Base-by-base conservation (phyloP, 2,329 filamentous ascomycete species). In the Xylogone sp. region DNA sequence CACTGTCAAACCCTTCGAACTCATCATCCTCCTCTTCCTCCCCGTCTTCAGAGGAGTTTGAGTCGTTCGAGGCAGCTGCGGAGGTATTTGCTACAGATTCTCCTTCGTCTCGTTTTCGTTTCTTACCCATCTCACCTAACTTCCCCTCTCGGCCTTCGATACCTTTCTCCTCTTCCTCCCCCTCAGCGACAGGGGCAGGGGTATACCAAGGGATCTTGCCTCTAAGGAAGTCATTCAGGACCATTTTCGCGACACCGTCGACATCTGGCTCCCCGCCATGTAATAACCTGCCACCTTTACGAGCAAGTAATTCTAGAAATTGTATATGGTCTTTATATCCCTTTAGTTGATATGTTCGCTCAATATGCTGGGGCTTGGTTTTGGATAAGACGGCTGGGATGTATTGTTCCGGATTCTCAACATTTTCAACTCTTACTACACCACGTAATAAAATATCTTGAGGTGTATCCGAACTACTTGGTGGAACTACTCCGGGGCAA, bases 121-220 rank as follows among this genome's bases (percentile, higher is more conserved):
- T 89, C 71, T 84, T 86, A 42, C 82, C 83, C 85, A 96, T 96
- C 70, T 97, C 90, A 18, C 92, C 92, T 0, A 96, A 75, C 59
- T 83, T 81, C 12, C 91, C 91, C 54, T 88, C 81, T 45, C 91
- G 82, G 4, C 89, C 88, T 55, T 85, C 82, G n/a, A 86, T 71
- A 34, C 72, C 73, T 27, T 73, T 71, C 13, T 72, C n/a, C n/a
- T n/a, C 75, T 27, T 81, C 78, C 6, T 74, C 74, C 9, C 72
- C 75, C 45, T 81, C 81, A 3, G 70, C 65, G 13, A 77, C 71
- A 2, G 92, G 90, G 9, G 91, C 86, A 8, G 90, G 84, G 0
- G 89, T 94, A 65, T 91, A 99, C 94, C 95, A 99, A 1, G 94
- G 94, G 21, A 97, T 89, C 71, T 93, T 97, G 51, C 94, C 94